Evolutionary conservation across 257 asterid species (phyloP), one percentile per base, ranked within the genome.

Genomic region (Jacaranda mimosifolia): DNA sequence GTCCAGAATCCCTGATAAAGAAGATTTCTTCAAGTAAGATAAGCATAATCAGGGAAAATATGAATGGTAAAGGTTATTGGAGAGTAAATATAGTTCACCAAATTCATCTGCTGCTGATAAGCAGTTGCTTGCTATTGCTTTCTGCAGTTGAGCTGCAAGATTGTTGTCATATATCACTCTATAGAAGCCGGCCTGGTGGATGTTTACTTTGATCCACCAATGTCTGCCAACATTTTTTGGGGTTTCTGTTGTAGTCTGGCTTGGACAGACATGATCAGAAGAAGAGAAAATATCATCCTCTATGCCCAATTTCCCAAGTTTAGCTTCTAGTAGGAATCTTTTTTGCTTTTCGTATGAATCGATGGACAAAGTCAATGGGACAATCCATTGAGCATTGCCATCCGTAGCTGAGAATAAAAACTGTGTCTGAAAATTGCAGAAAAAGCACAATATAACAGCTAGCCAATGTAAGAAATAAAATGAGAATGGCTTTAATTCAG

Each of bases 201-300:
- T 63, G 51, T 86, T 86, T 52, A 76, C 26, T 76, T 86, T 86
- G 59, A 86, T 78, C 89, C 89, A 86, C 72, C 82, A 80, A 43
- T 72, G 56, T 53, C 65, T 73, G 12, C 49, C 75, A 55, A 57
- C 36, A 14, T 46, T 18, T 67, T 42, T 9, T 0, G 46, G 46
- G 46, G 6, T 26, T 26, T 74, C 48, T 21, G 35, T 4, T 7
- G 46, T 38, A 12, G 15, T 51, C 38, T 53, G 32, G 32, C 32
- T 53, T 74, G 73, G 40, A 38, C 46, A 59, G 40, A 9, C 12
- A 49, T 12, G 74, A 32, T 42, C 58, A 70, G 64, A 60, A 70
- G 55, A 49, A 35, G n/a, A 10, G 36, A 57, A 46, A 9, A 67
- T 13, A 17, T 79, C 81, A 12, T 79, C 81, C 49, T 55, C 73